Base-by-base conservation (phyloP, 768 basidiomycete species). In the Pleurotus citrinopileatus region DNA sequence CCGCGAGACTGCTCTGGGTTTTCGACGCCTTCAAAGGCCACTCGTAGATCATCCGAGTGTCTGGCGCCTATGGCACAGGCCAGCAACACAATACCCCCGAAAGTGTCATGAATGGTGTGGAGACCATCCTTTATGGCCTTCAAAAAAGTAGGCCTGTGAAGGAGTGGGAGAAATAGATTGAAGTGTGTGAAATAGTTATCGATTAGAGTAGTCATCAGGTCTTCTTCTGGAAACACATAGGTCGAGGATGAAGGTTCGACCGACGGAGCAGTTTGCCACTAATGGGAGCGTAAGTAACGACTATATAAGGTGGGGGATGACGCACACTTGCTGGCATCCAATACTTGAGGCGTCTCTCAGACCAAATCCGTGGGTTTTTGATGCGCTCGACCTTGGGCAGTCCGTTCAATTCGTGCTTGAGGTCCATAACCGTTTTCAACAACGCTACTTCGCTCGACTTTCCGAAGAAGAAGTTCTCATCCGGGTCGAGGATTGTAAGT, bases 81-180 rank as follows among this genome's bases (percentile, higher is more conserved):
- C 6, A 83, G 65, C 7, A 86, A 69, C 42, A 84, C 77, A 1
- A 77, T 70, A 0, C 69, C 63, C 0, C 69, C 73, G 57, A 87
- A 85, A 0, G 66, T 61, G 1, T 71, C 19, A 52, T 89, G 77
- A 1, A 61, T 68, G 10, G 71, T 63, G 62, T 91, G 83, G 2
- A 82, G 60, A 1, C 78, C 76, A 5, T 78, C 71, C 1, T 62
- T 61, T 29, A 87, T 65, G 19, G 75, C 71, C 26, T 67, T 67
- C 40, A 84, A 76, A 57, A 94, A 93, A 15, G 81, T 81, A 0
- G 84, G 83, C 0, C 83, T 79, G 61, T 94, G 91, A 3, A 96
- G 70, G 6, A 94, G 71, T 1, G 91, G 90, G 1, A 79, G 62
- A 44, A 80, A 72, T 3, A 63, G 56, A 59, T 91, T 87, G 56